Conservation (phyloP, 1,139 yeast species). For the Zygosaccharomyces pseudobailii region DNA sequence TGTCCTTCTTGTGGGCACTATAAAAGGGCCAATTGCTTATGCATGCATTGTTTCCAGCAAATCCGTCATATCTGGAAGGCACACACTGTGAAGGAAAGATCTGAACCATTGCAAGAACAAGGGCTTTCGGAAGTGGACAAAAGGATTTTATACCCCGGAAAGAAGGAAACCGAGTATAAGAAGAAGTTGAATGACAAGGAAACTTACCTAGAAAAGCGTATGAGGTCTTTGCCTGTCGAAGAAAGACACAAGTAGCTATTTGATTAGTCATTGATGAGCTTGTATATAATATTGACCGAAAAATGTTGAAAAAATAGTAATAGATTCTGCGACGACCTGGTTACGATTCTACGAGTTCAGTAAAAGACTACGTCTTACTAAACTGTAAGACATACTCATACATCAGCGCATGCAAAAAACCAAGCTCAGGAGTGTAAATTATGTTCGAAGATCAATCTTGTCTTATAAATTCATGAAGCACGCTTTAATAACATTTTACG, state of each 20-base stretch:
- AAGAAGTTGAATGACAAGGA: constrained; percentile 48
- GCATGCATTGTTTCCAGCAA: constrained; percentile 89
- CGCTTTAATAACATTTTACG: no score
- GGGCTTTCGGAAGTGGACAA: constrained; percentile 60
- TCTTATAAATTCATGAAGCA: no score
- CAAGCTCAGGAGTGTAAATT: no score
- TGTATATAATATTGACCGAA: constrained; percentile 7
- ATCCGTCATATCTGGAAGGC: constrained; percentile 67
- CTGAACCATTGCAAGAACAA: constrained; percentile 38
- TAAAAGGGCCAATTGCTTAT: constrained; percentile 82
- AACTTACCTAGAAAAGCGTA: constrained; percentile 62
- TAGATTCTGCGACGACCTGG: background rate
- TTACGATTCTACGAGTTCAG: no score
- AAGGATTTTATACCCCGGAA: constrained; percentile 72
- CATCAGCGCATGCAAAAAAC: no score
- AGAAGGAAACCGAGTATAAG: constrained; percentile 48
- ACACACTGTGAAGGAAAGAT: constrained; percentile 21
- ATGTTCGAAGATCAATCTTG: no score
- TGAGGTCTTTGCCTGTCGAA: constrained; percentile 50
- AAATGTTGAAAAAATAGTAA: background rate
- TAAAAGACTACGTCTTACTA: no score
- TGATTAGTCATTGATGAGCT: background rate
- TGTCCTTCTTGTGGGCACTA: constrained; percentile 96
- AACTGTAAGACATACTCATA: no score
- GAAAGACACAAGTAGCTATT: constrained; percentile 18